These are phyloP conservation scores for Sporothrix phasma DNA, from an alignment of 2,329 filamentous ascomycete species.

Conservation along the genomic window DNA sequence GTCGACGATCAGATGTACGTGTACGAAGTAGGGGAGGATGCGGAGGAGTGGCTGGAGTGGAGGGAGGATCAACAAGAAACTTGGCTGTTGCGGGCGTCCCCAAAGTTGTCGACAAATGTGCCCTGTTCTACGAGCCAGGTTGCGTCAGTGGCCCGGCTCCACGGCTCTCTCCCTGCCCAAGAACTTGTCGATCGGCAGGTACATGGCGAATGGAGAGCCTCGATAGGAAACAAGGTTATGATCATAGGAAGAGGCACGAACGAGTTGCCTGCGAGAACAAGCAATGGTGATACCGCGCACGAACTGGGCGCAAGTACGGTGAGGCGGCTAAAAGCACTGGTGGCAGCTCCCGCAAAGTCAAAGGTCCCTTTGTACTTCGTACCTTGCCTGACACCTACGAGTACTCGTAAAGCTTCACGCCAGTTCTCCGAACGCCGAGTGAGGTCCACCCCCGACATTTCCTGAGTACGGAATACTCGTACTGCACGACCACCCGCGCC, in stretches of 20 bases:
- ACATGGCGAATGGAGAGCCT: background rate
- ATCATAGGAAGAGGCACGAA: background rate
- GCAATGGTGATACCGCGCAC: background rate
- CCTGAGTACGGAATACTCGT: background rate
- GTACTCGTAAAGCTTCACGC: no score
- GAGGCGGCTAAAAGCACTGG: background rate
- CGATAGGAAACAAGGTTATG: background rate
- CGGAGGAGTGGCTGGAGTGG: no score
- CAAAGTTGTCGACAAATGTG: background rate
- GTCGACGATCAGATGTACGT: background rate
- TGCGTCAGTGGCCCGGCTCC: background rate
- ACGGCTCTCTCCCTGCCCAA: background rate
- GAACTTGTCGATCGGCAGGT: background rate
- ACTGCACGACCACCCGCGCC: background rate
- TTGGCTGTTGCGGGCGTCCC: background rate
- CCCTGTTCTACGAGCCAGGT: background rate
- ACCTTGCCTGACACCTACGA: background rate
- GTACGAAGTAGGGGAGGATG: background rate
- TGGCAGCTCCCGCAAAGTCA: background rate
- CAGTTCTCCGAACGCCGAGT: constrained; percentile 4
- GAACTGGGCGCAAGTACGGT: background rate
- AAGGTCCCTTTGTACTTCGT: background rate
- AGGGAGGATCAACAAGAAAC: background rate
- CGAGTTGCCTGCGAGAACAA: background rate
- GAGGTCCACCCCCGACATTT: background rate